Evolutionary conservation across 129 eudicot genomes (phyloP).

Genomic region (Ambrosia artemisiifolia): DNA sequence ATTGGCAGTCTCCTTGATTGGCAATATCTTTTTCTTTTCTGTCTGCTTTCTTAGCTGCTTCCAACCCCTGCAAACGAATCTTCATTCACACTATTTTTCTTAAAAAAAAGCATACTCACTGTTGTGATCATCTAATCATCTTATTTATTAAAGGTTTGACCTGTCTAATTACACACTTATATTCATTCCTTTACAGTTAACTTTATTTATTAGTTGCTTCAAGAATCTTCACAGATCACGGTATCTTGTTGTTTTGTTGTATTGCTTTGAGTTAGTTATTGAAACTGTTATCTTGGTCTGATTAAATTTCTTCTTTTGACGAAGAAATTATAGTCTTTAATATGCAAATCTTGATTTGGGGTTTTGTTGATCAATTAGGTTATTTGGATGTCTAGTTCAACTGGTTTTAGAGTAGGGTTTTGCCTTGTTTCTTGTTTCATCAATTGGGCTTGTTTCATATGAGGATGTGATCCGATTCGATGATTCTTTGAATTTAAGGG

Average conservation of each 20-base stretch:
- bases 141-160: constrained; percentile 32
- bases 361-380: constrained; percentile 6
- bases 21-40: neutral
- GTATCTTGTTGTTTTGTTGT: constrained; percentile 17
- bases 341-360: constrained; percentile 23
- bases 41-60: constrained; percentile 33
- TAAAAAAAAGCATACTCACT: neutral
- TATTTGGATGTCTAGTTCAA: neutral
- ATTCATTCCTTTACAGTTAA: neutral
- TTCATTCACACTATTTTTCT: constrained; percentile 2
- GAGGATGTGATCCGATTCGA: constrained; percentile 18
- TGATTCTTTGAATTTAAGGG: neutral
- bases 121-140: constrained; percentile 22
- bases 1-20: constrained; percentile 25
- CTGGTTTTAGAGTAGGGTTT: constrained; percentile 13
- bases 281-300: constrained; percentile 10
- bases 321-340: constrained; percentile 13
- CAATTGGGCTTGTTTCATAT: constrained; percentile 28
- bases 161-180: constrained; percentile 18
- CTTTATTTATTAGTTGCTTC: constrained; percentile 18
- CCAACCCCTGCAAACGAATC: constrained; percentile 29
- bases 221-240: constrained; percentile 7
- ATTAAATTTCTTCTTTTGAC: constrained; percentile 1
- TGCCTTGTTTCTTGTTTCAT: constrained; percentile 26
- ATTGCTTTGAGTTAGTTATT: constrained; percentile 2